Evolutionary conservation across 345 rosid species (phyloP).

Genomic region (rapeseed (Brassica napus)): DNA sequence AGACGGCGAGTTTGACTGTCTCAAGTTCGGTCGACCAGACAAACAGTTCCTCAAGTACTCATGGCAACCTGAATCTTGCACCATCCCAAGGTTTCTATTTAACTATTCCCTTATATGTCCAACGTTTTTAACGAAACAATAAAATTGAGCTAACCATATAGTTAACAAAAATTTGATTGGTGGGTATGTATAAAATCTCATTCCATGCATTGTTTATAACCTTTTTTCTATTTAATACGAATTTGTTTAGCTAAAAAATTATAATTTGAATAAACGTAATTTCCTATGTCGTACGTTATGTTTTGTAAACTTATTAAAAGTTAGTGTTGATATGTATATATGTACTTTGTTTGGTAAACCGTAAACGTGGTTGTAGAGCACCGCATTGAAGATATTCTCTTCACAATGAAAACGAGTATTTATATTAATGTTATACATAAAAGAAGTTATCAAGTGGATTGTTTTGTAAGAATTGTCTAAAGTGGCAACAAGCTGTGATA

Average conservation of each 20-base stretch:
- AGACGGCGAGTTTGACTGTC: conserved; percentile 78
- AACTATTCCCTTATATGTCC: neutral
- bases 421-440: neutral
- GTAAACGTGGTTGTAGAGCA: neutral
- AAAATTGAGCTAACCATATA: neutral
- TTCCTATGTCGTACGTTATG: neutral
- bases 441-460: neutral
- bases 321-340: neutral
- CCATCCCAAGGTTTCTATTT: conserved; percentile 56
- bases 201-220: neutral
- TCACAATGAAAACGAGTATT: neutral
- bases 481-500: neutral
- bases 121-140: neutral
- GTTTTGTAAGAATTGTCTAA: neutral
- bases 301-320: neutral
- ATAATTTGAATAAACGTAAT: neutral
- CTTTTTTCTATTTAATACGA: neutral
- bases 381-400: neutral
- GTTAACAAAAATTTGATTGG: conserved; percentile 11
- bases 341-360: conserved; percentile 6
- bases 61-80: conserved; percentile 78
- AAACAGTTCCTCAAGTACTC: conserved; percentile 76
- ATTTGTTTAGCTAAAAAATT: neutral
- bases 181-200: neutral
- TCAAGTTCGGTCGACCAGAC: conserved; percentile 77